Evolutionary conservation across 2,329 filamentous ascomycete genomes (phyloP).

Genomic region (Xylariaceae sp.): DNA sequence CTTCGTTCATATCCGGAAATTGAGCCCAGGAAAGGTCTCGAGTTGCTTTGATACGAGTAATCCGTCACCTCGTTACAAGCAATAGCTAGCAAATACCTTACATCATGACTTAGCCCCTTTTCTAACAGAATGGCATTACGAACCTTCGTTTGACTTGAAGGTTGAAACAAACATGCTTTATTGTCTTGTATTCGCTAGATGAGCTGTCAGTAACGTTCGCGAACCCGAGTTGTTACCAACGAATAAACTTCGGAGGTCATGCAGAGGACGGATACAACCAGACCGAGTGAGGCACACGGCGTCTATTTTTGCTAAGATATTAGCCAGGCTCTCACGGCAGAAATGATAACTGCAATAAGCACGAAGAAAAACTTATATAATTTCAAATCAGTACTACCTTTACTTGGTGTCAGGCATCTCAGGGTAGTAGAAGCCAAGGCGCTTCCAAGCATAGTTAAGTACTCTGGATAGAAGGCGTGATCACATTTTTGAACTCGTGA

Average conservation of each 20-base stretch:
- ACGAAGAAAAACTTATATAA: too few species aligned
- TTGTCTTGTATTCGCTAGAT: constrained; percentile 16
- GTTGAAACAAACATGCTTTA: background rate
- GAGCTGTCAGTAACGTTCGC: constrained; percentile 4
- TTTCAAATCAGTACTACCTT: too few species aligned
- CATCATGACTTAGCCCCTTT: constrained; percentile 10
- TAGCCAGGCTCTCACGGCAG: background rate
- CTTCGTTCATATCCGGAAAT: background rate
- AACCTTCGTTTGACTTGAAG: background rate
- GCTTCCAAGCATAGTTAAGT: too few species aligned
- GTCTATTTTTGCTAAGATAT: background rate
- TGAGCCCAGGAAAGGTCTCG: background rate
- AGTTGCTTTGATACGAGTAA: background rate
- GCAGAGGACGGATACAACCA: constrained; percentile 5
- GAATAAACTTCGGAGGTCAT: constrained; percentile 15
- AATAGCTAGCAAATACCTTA: background rate
- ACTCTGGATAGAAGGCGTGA: too few species aligned
- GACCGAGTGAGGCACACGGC: constrained; percentile 8
- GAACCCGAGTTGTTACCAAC: constrained; percentile 21
- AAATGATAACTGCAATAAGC: background rate
- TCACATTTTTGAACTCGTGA: too few species aligned
- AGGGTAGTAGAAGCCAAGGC: too few species aligned
- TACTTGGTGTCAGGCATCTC: too few species aligned
- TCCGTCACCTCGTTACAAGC: background rate
- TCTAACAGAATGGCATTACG: background rate